Evolutionary conservation across 495 filamentous ascomycete species (phyloP), one percentile per base, ranked within the genome.

Genomic region (Aspergillus sclerotiicarbonarius): DNA sequence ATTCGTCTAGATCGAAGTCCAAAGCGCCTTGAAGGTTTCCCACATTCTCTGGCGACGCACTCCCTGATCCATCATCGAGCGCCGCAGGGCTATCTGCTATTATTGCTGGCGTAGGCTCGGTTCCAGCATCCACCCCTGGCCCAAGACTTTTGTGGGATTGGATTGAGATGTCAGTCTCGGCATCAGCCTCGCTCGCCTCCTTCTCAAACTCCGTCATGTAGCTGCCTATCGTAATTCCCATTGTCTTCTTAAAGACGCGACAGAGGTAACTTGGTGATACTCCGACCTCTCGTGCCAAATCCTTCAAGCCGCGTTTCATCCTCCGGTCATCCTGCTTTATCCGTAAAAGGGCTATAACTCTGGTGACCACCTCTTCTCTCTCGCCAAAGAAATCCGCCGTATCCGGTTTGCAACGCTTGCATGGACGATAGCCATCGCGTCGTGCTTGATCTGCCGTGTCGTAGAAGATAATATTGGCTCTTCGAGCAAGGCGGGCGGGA

Each of bases 351-450:
- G 25, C 25, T 25, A 56, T 49, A 1, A 50, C 54, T 39, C 51
- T 39, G 6, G 56, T 47, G 16, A 60, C 63, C 31, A 65, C 44
- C 37, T 59, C 51, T 49, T 66, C 57, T 15, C 57, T 50, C 15
- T 57, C 56, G 18, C 63, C 60, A 6, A 54, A 31, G 35, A 66
- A 63, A 1, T 18, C 21, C 56, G 53, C 51, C 32, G 48, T 54
- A 29, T 77, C 69, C 0, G 82, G 82, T 47, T 74, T 64, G 64
- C 83, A 86, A 37, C 83, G 63, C 65, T 83, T 84, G 67, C 83
- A 85, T 0, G 80, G 25, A 25, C 25, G 25, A 5, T 3, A 25
- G 25, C 25, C 25, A 5, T 25, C 25, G 25, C 25, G 25, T 25
- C 5, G 25, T 5, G 25, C 25, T 25, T 25, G 25, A 25, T 25